Base-by-base conservation (phyloP, 1,284 basidiomycete genomes). In the Naganishia albida region DNA sequence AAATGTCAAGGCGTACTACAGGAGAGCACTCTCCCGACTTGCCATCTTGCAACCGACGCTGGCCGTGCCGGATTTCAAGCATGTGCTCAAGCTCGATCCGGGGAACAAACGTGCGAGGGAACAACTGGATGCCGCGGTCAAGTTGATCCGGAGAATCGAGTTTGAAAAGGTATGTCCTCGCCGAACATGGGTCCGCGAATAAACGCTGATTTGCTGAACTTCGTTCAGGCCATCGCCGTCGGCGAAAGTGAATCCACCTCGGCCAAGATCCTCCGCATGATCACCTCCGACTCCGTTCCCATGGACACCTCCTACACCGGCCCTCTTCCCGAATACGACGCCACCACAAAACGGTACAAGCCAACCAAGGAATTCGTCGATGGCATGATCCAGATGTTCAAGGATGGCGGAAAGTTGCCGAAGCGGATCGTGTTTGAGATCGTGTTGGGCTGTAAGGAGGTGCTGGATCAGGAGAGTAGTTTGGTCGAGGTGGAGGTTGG, bases 391-490 rank as follows among this genome's bases (percentile, higher is more conserved):
- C 82, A 88, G 70, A 90, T 87, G 85, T 98, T 97, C 81, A 96
- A 95, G 81, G 85, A 87, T 50, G 92, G 92, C 26, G 78, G 77
- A 2, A 84, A 88, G 28, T 80, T 98, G 62, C 88, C 93, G 4
- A 87, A 87, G 78, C 83, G 92, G 77, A 89, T 93, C 69, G 92
- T 89, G 28, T 98, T 93, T 93, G 92, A 98, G 80, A 97, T 99
- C 72, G 84, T 94, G 30, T 83, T 99, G 13, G 93, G 91, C 30
- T 93, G 91, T 66, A 85, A 91, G 74, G 84, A 86, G 20, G 81
- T 85, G 7, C 87, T 99, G 71, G 81, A 83, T 34, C 84, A 87
- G 71, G 93, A 96, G 76, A 86, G 88, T 66, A 90, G 87, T 69
- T 72, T 99, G 74, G 91, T 96, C 18, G 86, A 90, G 63, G 84